Evolutionary conservation across 371 early-diverging fungal genomes (phyloP), one percentile per base, ranked within the genome.

Genomic region (Mucor sp.): DNA sequence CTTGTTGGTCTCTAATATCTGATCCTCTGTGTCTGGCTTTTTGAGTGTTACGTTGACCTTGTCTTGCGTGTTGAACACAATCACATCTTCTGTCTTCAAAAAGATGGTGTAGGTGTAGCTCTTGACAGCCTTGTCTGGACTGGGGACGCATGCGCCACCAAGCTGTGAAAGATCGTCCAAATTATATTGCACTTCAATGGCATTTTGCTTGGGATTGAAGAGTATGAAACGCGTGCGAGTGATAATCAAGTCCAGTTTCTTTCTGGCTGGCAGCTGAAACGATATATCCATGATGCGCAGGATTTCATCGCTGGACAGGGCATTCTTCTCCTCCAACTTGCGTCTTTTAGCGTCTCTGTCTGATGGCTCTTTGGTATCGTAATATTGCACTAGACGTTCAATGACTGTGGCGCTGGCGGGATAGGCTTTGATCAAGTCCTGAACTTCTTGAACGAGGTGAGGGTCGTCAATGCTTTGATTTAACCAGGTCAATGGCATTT

Each of bases 81-180:
- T 59, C 35, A 77, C 57, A 30, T 86, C 85, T 41, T 62, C 68
- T 17, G 60, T 68, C 25, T 69, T 67, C 4, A 69, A 43, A 57
- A 84, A 76, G 6, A 83, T 58, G 0, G 67, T 74, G 59, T 81
- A 74, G 4, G 85, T 82, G 44, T 65, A 75, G 27, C 74, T 71
- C 37, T 73, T 71, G 25, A 74, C 69, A 2, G 80, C 69, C 37
- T 78, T 81, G 23, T 84, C 83, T 11, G 88, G 86, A 1, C 80
- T 84, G 6, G 85, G 85, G 27, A 86, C 74, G 53, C 78, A 79
- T 1, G 71, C 68, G 11, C 74, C 75, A 1, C 72, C 65, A n/a
- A 69, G 58, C 4, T 82, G 47, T n/a, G 61, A 65, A 58, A 72
- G 27, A 23, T 75, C 68, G 25, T 48, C n/a, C 15, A 77, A 9